These are phyloP conservation scores for Plasmodium fragile DNA, from an alignment of 169 alveolate species.

Conservation along the genomic window DNA sequence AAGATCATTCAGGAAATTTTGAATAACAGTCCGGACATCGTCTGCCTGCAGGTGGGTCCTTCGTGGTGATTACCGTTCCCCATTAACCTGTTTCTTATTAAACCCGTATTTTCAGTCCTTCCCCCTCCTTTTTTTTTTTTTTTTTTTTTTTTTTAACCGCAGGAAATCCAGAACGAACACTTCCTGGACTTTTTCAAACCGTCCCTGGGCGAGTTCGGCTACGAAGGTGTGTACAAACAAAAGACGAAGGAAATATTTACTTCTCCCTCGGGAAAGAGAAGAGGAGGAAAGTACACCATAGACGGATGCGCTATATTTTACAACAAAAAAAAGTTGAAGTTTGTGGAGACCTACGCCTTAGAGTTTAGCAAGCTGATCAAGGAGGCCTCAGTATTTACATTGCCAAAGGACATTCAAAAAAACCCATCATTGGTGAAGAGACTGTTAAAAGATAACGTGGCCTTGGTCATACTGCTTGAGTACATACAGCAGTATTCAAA, in stretches of 20 bases:
- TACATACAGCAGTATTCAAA: slow-evolving; percentile 56
- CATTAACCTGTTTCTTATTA: neutral
- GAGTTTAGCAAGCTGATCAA: slow-evolving; percentile 84
- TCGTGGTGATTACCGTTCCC: neutral
- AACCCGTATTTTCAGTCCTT: too few species aligned
- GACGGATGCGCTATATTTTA: slow-evolving; percentile 88
- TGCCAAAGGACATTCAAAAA: slow-evolving; percentile 81
- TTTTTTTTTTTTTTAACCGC: neutral
- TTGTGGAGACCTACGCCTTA: slow-evolving; percentile 82
- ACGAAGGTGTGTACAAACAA: slow-evolving; percentile 86
- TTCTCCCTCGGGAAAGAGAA: slow-evolving; percentile 83
- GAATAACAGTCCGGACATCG: slow-evolving; percentile 83
- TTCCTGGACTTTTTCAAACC: slow-evolving; percentile 86
- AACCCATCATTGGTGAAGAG: slow-evolving; percentile 80
- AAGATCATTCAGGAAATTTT: slow-evolving; percentile 85
- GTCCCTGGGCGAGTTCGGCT: slow-evolving; percentile 79
- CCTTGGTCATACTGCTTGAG: slow-evolving; percentile 80
- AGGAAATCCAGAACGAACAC: slow-evolving; percentile 87
- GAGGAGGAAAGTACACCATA: slow-evolving; percentile 85
- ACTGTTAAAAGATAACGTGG: slow-evolving; percentile 86
- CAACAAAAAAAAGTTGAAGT: slow-evolving; percentile 78
- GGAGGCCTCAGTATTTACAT: slow-evolving; percentile 80
- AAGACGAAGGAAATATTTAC: slow-evolving; percentile 86
- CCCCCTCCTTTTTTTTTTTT: neutral
- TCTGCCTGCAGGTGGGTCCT: slow-evolving; percentile 79